phyloP scores from a whole-genome alignment of 345 rosid genomes.

The Lumnitzera littorea region DNA sequence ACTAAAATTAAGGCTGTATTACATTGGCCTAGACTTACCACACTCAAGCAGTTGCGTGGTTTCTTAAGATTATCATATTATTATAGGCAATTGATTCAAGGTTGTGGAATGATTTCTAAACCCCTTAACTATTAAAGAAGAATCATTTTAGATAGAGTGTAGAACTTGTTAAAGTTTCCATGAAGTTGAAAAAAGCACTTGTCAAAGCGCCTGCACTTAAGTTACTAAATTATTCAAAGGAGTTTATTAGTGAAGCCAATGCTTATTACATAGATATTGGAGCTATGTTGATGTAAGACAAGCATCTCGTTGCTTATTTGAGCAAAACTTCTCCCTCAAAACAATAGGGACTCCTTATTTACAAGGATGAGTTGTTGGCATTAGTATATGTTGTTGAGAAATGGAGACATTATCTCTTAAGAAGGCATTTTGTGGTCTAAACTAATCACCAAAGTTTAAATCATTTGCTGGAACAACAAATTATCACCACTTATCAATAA shows the following conservation, averaged over 20 bases:
- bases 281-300: background rate
- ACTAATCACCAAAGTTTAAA: background rate
- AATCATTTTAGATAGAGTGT: background rate
- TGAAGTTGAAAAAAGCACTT: background rate
- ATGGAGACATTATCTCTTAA: background rate
- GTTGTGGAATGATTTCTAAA: too few species aligned
- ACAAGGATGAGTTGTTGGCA: background rate
- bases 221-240: background rate
- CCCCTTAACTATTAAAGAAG: background rate
- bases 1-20: background rate
- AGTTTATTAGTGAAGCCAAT: background rate
- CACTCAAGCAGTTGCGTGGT: background rate
- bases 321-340: background rate
- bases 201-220: background rate
- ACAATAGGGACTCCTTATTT: background rate
- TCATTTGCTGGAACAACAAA: background rate
- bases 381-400: background rate
- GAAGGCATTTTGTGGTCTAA: background rate
- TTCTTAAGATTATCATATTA: background rate
- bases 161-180: background rate
- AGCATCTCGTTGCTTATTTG: background rate
- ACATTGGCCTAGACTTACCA: background rate
- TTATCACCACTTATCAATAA: too few species aligned
- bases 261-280: background rate
- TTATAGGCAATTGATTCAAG: too few species aligned